Conservation (phyloP, 2,329 filamentous ascomycete species). For the Hymenotorrendiella dingleyae region DNA sequence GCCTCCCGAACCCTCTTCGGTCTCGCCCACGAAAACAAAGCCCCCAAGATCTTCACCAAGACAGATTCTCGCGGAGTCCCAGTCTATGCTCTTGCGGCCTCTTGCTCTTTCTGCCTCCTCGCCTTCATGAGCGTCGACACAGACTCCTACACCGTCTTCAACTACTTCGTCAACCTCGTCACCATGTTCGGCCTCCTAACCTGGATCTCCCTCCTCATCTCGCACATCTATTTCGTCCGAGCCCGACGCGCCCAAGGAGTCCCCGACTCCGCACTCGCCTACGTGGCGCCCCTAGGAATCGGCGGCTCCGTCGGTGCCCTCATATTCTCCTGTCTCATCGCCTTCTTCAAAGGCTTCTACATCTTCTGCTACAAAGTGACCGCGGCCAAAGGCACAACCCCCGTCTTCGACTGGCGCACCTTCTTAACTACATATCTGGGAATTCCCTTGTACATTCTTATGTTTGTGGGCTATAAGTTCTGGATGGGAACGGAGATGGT, state of each 20-base stretch:
- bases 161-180: constrained; percentile 66
- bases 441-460: constrained; percentile 55
- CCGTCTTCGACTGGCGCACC: constrained; percentile 55
- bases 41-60: constrained; percentile 51
- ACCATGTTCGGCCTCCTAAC: constrained; percentile 28
- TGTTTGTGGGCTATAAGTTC: constrained; percentile 52
- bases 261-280: constrained; percentile 50
- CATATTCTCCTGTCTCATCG: constrained; percentile 64
- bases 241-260: constrained; percentile 57
- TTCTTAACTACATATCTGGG: constrained; percentile 60
- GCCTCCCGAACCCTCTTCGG: constrained; percentile 66
- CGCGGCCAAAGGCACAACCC: constrained; percentile 32
- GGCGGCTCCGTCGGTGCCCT: constrained; percentile 64
- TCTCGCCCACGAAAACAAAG: constrained; percentile 60
- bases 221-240: constrained; percentile 61
- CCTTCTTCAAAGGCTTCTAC: constrained; percentile 76
- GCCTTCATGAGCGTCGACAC: constrained; percentile 60
- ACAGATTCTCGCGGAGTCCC: constrained; percentile 51
- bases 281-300: constrained; percentile 65
- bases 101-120: constrained; percentile 51
- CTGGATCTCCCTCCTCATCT: constrained; percentile 52
- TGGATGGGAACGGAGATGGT: constrained; percentile 37
- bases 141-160: constrained; percentile 57
- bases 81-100: constrained; percentile 39
- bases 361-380: constrained; percentile 59